phyloP scores from a whole-genome alignment of 768 basidiomycete genomes.

The Leucosporidium scottii region DNA sequence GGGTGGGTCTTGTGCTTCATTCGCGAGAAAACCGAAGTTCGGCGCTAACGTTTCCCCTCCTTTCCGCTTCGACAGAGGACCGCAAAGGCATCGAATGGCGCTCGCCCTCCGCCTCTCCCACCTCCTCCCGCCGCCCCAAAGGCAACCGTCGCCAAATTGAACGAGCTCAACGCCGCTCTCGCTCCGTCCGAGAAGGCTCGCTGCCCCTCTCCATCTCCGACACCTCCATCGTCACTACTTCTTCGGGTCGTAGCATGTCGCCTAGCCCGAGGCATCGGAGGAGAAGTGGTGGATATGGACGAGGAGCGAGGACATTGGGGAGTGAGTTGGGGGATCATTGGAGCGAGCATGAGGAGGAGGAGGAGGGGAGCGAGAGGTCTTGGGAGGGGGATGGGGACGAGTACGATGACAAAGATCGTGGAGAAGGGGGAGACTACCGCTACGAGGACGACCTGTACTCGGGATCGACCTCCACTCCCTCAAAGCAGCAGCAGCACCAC shows the following conservation, averaged over 20 bases:
- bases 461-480: neutral
- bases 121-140: neutral
- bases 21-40: neutral
- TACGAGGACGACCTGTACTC: neutral
- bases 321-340: slow-evolving; percentile 11
- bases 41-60: neutral
- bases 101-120: neutral
- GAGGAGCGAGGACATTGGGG: neutral
- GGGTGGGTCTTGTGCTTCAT: slow-evolving; percentile 5
- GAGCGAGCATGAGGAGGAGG: neutral
- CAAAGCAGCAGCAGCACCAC: too few species aligned
- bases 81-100: slow-evolving; percentile 20
- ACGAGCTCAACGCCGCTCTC: neutral
- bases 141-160: neutral
- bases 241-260: neutral
- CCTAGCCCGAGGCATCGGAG: too few species aligned
- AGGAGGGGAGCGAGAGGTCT: neutral
- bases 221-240: neutral
- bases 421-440: neutral
- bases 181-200: neutral
- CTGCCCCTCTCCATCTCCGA: neutral
- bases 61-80: neutral
- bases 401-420: neutral
- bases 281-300: too few species aligned
- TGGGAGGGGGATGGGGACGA: slow-evolving; percentile 1